These are phyloP conservation scores for rapeseed (Brassica napus) DNA, from an alignment of 345 rosid species.

Conservation along the genomic window DNA sequence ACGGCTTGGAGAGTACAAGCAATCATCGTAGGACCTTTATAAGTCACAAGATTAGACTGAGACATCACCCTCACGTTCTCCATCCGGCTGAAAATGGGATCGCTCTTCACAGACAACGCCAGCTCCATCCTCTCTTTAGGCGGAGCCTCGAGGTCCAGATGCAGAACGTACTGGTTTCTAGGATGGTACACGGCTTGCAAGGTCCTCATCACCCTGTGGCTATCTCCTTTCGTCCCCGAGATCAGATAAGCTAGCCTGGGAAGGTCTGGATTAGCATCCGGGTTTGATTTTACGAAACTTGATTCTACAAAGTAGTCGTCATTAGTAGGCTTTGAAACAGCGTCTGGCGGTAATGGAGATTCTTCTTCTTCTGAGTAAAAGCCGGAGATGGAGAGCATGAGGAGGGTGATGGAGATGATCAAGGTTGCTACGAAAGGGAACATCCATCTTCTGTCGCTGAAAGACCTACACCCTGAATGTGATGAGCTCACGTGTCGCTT, in stretches of 20 bases:
- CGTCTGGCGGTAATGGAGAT: slow-evolving; percentile 53
- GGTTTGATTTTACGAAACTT: slow-evolving; percentile 42
- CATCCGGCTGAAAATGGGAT: slow-evolving; percentile 65
- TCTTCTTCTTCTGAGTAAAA: slow-evolving; percentile 47
- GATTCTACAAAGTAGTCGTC: slow-evolving; percentile 75
- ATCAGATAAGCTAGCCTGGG: slow-evolving; percentile 91
- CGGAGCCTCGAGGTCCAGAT: slow-evolving; percentile 92
- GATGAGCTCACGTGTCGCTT: slow-evolving; percentile 60
- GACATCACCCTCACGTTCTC: slow-evolving; percentile 92
- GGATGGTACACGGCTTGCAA: slow-evolving; percentile 94
- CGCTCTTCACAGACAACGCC: slow-evolving; percentile 63
- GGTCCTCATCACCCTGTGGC: slow-evolving; percentile 90
- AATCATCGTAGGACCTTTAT: slow-evolving; percentile 93
- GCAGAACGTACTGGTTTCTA: slow-evolving; percentile 89
- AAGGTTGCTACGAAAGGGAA: slow-evolving; percentile 76
- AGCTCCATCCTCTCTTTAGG: slow-evolving; percentile 83
- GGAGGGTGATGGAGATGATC: slow-evolving; percentile 59
- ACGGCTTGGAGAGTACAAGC: slow-evolving; percentile 93
- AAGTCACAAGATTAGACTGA: slow-evolving; percentile 87
- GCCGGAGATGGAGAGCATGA: slow-evolving; percentile 49
- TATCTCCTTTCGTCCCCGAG: slow-evolving; percentile 94
- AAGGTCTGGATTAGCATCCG: slow-evolving; percentile 38
- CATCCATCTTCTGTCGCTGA: slow-evolving; percentile 78
- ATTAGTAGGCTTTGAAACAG: slow-evolving; percentile 48
- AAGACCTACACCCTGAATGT: slow-evolving; percentile 56